Conservation (phyloP, 768 basidiomycete species). For the Lenzites betulinus region DNA sequence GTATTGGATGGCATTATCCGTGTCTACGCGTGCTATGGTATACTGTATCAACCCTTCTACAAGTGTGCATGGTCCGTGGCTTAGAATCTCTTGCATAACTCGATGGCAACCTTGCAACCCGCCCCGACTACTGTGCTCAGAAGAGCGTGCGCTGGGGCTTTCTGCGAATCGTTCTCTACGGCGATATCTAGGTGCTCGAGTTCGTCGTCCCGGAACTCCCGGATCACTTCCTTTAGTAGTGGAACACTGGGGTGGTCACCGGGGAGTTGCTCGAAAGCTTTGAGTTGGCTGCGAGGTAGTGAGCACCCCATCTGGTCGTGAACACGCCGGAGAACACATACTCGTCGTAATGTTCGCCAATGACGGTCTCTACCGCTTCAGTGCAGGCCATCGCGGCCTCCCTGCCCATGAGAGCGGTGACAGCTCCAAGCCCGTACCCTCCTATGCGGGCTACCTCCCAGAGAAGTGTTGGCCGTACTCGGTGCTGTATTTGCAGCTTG, state of each 20-base stretch:
- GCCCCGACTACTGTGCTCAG: conserved; percentile 81
- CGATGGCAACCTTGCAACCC: conserved; percentile 90
- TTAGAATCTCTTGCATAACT: conserved; percentile 81
- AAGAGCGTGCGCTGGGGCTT: conserved; percentile 89
- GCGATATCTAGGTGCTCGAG: conserved; percentile 93
- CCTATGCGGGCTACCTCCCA: conserved; percentile 84
- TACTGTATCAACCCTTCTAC: conserved; percentile 1
- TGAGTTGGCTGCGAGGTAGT: conserved; percentile 66
- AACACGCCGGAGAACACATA: conserved; percentile 43
- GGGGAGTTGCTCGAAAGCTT: conserved; percentile 64
- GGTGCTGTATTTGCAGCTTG: conserved; percentile 80
- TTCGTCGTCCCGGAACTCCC: conserved; percentile 92
- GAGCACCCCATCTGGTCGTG: background rate
- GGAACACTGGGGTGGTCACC: conserved; percentile 77
- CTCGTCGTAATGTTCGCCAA: conserved; percentile 99
- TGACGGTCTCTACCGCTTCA: conserved; percentile 96
- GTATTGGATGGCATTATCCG: background rate
- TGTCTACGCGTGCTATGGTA: conserved; percentile 13
- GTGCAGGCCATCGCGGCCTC: conserved; percentile 99
- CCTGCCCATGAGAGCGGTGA: conserved; percentile 84
- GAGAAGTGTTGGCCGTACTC: conserved; percentile 79
- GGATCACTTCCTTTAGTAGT: conserved; percentile 68
- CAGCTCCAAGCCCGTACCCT: conserved; percentile 84
- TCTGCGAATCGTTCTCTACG: conserved; percentile 83
- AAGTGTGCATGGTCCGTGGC: background rate